phyloP scores from a whole-genome alignment of 106 monocot genomes.

The Apostasia shenzhenica region DNA sequence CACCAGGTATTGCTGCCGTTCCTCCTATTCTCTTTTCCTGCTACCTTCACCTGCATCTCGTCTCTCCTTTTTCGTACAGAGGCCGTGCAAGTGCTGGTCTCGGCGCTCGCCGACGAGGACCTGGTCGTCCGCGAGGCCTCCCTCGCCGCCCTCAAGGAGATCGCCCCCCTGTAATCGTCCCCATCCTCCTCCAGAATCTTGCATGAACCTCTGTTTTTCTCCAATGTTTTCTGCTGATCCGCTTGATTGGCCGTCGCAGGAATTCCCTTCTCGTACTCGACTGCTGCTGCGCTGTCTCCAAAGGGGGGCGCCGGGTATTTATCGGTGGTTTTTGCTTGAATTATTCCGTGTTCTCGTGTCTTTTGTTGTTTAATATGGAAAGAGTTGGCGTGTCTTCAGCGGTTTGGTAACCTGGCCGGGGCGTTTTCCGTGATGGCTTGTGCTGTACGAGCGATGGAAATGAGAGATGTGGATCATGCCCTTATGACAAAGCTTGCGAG shows the following conservation, averaged over 20 bases:
- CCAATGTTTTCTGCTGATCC: not conserved
- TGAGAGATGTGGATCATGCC: slow-evolving; percentile 43
- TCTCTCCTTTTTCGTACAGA: slow-evolving; percentile 37
- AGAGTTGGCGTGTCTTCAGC: slow-evolving; percentile 24
- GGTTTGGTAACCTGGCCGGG: slow-evolving; percentile 83
- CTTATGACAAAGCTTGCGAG: slow-evolving; percentile 64
- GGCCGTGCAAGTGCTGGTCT: slow-evolving; percentile 81
- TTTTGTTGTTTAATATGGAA: slow-evolving; percentile 3
- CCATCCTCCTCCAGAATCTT: not conserved
- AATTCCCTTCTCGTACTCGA: slow-evolving; percentile 79
- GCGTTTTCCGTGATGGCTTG: slow-evolving; percentile 86
- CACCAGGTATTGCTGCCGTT: slow-evolving; percentile 23
- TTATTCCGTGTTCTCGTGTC: not conserved
- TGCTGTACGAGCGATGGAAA: slow-evolving; percentile 60
- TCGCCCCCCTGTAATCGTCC: slow-evolving; percentile 66
- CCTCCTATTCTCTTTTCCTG: not conserved
- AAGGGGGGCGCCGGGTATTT: slow-evolving; percentile 73
- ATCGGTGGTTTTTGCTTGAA: not conserved
- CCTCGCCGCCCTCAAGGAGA: slow-evolving; percentile 62
- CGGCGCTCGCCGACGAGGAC: slow-evolving; percentile 80
- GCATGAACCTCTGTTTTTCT: not conserved
- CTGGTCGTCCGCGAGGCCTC: slow-evolving; percentile 67
- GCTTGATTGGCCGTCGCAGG: slow-evolving; percentile 28
- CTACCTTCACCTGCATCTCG: not conserved
- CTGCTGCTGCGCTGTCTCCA: slow-evolving; percentile 60